Base-by-base conservation (phyloP, 2,329 filamentous ascomycete genomes). In the Pseudovirgaria hyperparasitica region DNA sequence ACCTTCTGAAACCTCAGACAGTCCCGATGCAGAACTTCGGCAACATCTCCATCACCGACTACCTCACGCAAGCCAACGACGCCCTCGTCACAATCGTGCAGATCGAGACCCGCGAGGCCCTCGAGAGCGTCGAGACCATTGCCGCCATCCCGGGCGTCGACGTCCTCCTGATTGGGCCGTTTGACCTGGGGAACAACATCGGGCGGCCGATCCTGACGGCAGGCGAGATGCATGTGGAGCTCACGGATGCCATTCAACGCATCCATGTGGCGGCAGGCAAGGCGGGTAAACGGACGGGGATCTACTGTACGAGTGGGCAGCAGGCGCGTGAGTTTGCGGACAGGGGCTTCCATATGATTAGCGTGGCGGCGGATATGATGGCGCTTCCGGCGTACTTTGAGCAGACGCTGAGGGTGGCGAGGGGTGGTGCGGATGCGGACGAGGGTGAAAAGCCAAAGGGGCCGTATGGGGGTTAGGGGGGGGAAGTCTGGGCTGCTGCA, bases 151-250 rank as follows among this genome's bases (percentile, higher is more conserved):
- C 59, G 2, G 66, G 66, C 2, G 58, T 70, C 6, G 65, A 70
- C 32, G 60, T 64, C 14, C 45, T 70, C 5, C 55, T 70, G 15
- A 57, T 70, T 27, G 66, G 67, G 0, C 67, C 66, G 2, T 68
- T 63, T 45, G 67, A 70, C 46, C 48, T 70, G 1, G 67, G 68
- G 13, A 72, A 70, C 39, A 68, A 65, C 27, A 69, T 71, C 26
- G 67, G 66, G 3, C 55, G 63, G 28, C 64, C 66, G 0, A 63
- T 70, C 9, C 33, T 64, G 2, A n/a, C n/a, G n/a, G 49, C 52
- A 2, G 54, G 54, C 5, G 51, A 46, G 4, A 64, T 68, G 47
- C 56, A 62, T 23, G 54, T 57, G 2, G 62, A 70, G 33, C 41
- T 71, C 24, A 57, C 61, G 19, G 48, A 54, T 6, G 67, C 67